Base-by-base conservation (phyloP, 768 basidiomycete species). In the Guyanaporus albipodus region DNA sequence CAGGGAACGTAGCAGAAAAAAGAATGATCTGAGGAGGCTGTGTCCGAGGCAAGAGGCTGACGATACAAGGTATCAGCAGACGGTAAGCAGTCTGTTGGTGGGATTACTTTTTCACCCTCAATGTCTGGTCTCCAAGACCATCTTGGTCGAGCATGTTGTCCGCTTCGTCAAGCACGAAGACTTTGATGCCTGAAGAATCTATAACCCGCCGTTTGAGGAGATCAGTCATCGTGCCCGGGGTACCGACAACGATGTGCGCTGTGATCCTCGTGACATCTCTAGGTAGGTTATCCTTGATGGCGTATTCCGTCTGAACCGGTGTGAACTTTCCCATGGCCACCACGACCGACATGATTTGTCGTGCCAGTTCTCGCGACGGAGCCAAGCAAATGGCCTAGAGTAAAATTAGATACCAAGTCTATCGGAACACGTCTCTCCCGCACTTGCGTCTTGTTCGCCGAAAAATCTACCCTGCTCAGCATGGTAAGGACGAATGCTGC, bases 91-190 rank as follows among this genome's bases (percentile, higher is more conserved):
- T 29, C 8, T 34, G 21, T 24, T 6, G 36, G 12, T 34, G 8
- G 22, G 64, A 80, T 44, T 57, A 97, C 94, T 94, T 95, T 70
- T 96, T 97, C 37, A 97, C 91, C 42, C 85, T 77, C 37, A 95
- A 70, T 0, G 90, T 94, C 68, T 98, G 94, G 53, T 98, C 95
- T 10, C 93, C 91, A 41, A 98, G 71, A 17, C 90, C 88, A 64
- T 93, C 91, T 60, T 91, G 83, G 62, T 94, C 93, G 56, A 99
- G 73, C 95, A 98, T 98, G 69, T 97, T 96, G 69, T 99, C 96
- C 31, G 96, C 96, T 69, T 99, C 96, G 61, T 99, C 96, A 8
- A 98, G 74, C 4, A 98, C 95, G 46, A 98, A 91, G 4, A 95
- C 89, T 61, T 90, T 91, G 65, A 99, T 78, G 24, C 83, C 74